Evolutionary conservation across 1,284 basidiomycete species (phyloP).

Genomic region (Fomitopsis betulina): DNA sequence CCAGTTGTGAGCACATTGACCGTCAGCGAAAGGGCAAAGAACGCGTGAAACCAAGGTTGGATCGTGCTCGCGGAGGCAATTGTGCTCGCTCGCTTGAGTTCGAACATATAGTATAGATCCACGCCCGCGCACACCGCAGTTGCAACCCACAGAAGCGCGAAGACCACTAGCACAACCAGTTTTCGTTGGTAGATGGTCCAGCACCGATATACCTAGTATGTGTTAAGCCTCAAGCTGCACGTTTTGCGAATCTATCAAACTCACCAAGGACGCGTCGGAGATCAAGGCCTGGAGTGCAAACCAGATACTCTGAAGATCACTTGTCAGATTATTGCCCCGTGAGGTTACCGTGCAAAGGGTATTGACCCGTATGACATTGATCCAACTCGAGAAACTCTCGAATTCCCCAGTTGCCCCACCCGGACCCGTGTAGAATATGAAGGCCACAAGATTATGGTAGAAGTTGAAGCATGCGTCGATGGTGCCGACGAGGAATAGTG

Average conservation of each 20-base stretch:
- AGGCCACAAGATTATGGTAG: slow-evolving; percentile 22
- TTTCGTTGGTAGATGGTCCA: slow-evolving; percentile 19
- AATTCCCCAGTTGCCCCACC: slow-evolving; percentile 20
- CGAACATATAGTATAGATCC: slow-evolving; percentile 1
- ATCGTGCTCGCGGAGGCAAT: slow-evolving; percentile 11
- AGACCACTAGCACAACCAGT: slow-evolving; percentile 13
- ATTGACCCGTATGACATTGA: slow-evolving; percentile 20
- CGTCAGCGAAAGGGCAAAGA: slow-evolving; percentile 32
- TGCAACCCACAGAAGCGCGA: slow-evolving; percentile 20
- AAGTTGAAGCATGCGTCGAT: slow-evolving; percentile 21
- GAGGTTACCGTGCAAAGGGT: neutral
- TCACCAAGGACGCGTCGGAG: slow-evolving; percentile 25
- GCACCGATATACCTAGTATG: slow-evolving; percentile 17
- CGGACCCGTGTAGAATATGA: slow-evolving; percentile 20
- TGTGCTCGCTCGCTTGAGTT: neutral
- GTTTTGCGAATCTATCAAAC: neutral
- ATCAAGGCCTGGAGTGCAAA: slow-evolving; percentile 16
- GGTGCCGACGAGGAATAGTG: slow-evolving; percentile 15
- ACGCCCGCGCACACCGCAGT: neutral
- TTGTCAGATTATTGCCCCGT: neutral
- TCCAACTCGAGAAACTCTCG: slow-evolving; percentile 23
- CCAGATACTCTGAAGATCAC: neutral
- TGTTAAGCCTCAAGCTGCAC: neutral
- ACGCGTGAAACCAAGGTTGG: slow-evolving; percentile 33
- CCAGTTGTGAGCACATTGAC: slow-evolving; percentile 34